phyloP scores from a whole-genome alignment of 1,284 basidiomycete genomes.

The Irpex sp. region DNA sequence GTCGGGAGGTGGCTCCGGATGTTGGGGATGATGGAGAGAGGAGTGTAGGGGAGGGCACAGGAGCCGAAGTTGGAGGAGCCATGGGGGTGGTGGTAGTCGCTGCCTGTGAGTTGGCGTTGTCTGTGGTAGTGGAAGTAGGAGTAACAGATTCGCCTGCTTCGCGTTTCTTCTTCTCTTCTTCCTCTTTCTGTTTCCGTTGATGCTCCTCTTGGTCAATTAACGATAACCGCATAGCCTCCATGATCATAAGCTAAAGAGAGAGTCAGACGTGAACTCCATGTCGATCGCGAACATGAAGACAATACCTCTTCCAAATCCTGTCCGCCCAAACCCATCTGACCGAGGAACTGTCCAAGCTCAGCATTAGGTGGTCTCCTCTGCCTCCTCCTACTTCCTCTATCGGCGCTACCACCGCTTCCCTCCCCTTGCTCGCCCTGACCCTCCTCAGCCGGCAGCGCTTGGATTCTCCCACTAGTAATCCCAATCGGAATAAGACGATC shows the following conservation, averaged over 20 bases:
- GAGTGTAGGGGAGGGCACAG: not conserved
- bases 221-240: constrained; percentile 98
- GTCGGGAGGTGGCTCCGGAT: not conserved
- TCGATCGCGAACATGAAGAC: too few relatives aligned
- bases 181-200: constrained; percentile 64
- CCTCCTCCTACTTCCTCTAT: constrained; percentile 48
- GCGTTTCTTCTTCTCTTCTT: constrained; percentile 47
- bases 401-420: constrained; percentile 25
- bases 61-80: too few relatives aligned
- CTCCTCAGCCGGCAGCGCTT: constrained; percentile 60
- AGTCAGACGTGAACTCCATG: not conserved
- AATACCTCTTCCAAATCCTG: constrained; percentile 87
- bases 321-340: constrained; percentile 66
- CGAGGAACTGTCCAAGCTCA: constrained; percentile 54
- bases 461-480: constrained; percentile 80
- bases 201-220: constrained; percentile 88
- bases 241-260: constrained; percentile 81
- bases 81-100: not conserved
- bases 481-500: constrained; percentile 96
- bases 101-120: not conserved
- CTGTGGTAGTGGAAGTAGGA: constrained; percentile 1
- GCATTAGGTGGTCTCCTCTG: constrained; percentile 51
- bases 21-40: not conserved
- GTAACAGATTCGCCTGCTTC: constrained; percentile 18
- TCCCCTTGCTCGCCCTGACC: constrained; percentile 35